phyloP scores from a whole-genome alignment of 2,329 filamentous ascomycete genomes.

The Trichoderma cornu-damae region DNA sequence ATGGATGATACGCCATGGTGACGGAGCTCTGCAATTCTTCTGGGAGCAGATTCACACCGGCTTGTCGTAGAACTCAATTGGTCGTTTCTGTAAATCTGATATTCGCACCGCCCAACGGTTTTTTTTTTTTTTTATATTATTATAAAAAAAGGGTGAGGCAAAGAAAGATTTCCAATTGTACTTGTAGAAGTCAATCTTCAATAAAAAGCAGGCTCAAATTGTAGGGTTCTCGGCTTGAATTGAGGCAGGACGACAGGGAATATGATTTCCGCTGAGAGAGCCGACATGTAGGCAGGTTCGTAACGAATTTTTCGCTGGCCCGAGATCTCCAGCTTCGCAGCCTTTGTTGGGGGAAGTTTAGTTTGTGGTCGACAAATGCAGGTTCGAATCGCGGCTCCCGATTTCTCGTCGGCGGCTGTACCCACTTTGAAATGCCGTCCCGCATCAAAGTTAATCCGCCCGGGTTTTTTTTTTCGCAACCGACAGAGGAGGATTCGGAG shows the following conservation, averaged over 20 bases:
- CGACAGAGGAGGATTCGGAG: too few species aligned
- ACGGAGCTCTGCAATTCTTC: background rate
- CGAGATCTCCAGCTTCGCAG: background rate
- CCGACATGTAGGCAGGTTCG: background rate
- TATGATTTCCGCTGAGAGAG: background rate
- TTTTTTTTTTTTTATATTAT: too few species aligned
- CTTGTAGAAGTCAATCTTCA: background rate
- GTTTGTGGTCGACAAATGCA: constrained; percentile 4
- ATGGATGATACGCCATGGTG: constrained; percentile 57
- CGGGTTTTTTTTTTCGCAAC: constrained; percentile 12
- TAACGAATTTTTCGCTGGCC: background rate
- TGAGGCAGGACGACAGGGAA: background rate
- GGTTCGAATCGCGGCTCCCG: constrained; percentile 12
- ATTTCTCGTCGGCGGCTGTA: background rate
- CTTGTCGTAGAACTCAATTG: background rate
- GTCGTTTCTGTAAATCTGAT: background rate
- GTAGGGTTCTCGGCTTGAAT: constrained; percentile 13
- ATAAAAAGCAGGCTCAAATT: constrained; percentile 2
- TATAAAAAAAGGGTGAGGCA: background rate
- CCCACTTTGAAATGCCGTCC: background rate
- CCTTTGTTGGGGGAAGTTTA: background rate
- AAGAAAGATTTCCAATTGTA: background rate
- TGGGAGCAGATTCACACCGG: constrained; percentile 7
- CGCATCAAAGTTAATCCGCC: constrained; percentile 32
- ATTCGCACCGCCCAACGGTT: background rate